Evolutionary conservation across 148 eudicot genomes (phyloP), one percentile per base, ranked within the genome.

Genomic region (Gaultheria prostrata): DNA sequence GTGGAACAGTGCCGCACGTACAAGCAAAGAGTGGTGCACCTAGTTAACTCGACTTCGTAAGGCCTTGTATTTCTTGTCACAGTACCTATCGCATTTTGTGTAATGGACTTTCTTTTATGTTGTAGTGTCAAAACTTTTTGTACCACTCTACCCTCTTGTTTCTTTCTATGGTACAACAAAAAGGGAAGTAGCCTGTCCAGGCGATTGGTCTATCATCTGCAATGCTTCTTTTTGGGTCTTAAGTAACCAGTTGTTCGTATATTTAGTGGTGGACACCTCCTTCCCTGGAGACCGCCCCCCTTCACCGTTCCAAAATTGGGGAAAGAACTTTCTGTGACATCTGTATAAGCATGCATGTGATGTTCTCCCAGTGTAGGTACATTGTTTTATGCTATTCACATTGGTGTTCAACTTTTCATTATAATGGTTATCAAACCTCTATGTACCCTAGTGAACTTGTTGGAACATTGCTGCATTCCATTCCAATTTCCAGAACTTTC

Each of bases 21-120:
- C 92, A 97, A 97, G 89, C 94, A 89, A 85, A 93, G 99, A 91
- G 94, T 94, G 76, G 95, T 97, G 82, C 98, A 93, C 92, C 94
- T 97, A 83, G 98, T 94, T 53, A 97, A 97, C 89, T 97, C 99
- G 43, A 97, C 99, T 83, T 85, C 98, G 99, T 97, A 97, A 94
- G 99, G 78, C 90, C 80, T 88, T 87, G 57, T 51, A 76, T 85
- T 81, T 32, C 73, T 51, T 80, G 15, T 56, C 76, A 32, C 83
- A 28, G 43, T 80, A 73, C 50, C 30, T 21, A 10, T 73, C 26
- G 8, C 56, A 9, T n/a, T 45, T 51, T 48, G 50, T 57, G 9
- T 75, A 72, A 51, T 20, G 48, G 7, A 26, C 26, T 81, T 70
- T 15, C 0, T 50, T 51, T 70, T 74, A 17, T 32, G 32, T 49